These are phyloP conservation scores for Trypanosoma avium DNA, from an alignment of 208 protist species.

Conservation along the genomic window DNA sequence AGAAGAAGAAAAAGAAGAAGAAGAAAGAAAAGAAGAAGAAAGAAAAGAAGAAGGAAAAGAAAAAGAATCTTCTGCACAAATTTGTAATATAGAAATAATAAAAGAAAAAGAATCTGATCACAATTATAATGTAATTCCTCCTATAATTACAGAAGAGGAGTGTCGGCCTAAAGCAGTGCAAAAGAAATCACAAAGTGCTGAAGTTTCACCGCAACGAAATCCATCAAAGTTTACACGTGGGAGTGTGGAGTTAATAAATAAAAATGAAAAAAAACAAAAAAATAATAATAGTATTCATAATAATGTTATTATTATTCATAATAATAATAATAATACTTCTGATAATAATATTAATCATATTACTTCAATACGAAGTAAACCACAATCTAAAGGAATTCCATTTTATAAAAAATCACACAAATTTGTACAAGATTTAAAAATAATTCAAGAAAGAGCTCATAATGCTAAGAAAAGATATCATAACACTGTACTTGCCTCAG, in stretches of 20 bases:
- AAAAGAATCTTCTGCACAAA: not conserved
- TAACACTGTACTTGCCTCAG: not conserved
- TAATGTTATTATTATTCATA: not conserved
- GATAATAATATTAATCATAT: not conserved
- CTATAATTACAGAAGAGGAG: not conserved
- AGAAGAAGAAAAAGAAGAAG: not conserved
- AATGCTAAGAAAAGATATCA: not conserved
- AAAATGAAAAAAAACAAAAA: not conserved
- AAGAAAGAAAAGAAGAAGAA: not conserved
- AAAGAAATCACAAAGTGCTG: not conserved
- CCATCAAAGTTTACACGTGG: conserved; percentile 9
- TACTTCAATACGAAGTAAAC: not conserved
- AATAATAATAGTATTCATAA: not conserved
- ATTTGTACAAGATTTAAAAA: conserved; percentile 8
- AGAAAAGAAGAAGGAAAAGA: not conserved
- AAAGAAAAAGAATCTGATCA: not conserved
- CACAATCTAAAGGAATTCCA: not conserved
- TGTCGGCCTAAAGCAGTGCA: not conserved
- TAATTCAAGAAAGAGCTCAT: not conserved
- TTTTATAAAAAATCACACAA: not conserved
- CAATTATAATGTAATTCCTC: not conserved
- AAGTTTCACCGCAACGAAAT: not conserved
- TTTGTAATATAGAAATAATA: not conserved
- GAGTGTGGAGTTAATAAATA: too few relatives aligned
- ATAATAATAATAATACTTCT: not conserved